A percentile compares a stretch with the other conserved stretches of the same genome.
phyloP scores from a whole-genome alignment of 164 flowering plant species.

The Vitis amurensis region DNA sequence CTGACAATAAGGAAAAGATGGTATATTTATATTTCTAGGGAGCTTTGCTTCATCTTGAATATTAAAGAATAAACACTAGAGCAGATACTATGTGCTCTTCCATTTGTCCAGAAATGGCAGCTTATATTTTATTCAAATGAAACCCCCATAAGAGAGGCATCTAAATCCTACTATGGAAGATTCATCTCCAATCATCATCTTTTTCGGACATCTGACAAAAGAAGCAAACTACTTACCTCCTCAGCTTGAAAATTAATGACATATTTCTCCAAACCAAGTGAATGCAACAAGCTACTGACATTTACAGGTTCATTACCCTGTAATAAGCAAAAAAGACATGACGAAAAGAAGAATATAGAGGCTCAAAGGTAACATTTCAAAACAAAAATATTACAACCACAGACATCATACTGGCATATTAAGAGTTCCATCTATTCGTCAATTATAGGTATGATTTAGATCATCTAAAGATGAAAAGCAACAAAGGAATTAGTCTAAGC shows the following conservation, averaged over 20 bases:
- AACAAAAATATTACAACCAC: not conserved
- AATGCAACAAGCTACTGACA: constrained; percentile 41
- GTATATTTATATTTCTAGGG: not conserved
- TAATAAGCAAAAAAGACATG: not conserved
- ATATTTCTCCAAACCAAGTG: constrained; percentile 47
- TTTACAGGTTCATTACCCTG: constrained; percentile 36
- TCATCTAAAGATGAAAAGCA: not conserved
- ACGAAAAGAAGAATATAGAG: not conserved
- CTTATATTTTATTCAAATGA: too few species aligned
- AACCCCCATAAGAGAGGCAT: not conserved
- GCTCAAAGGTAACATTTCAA: not conserved
- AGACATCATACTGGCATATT: not conserved
- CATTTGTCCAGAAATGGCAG: too few species aligned
- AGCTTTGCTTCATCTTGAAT: not conserved
- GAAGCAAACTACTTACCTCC: constrained; percentile 34
- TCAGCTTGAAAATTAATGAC: constrained; percentile 46
- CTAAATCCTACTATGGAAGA: not conserved
- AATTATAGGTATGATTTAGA: not conserved
- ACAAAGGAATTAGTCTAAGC: too few species aligned
- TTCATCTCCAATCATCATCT: not conserved
- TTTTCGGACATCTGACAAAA: not conserved
- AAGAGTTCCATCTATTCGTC: not conserved
- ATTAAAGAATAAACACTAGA: not conserved
- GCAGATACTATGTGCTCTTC: too few species aligned
- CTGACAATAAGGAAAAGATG: not conserved